phyloP scores from a whole-genome alignment of 1,284 basidiomycete genomes.

The Abortiporus biennis region DNA sequence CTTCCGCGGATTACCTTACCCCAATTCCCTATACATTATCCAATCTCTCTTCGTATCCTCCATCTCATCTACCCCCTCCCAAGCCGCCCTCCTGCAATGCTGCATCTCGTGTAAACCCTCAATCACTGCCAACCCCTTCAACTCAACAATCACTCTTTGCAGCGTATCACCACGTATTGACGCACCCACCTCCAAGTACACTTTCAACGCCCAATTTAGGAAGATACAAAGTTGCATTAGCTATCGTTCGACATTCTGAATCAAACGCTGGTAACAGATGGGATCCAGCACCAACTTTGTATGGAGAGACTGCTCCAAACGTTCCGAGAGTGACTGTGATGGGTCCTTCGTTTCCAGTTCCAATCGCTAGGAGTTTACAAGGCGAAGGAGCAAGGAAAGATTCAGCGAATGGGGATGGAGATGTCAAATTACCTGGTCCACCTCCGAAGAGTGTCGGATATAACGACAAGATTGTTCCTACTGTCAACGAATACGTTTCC shows the following conservation, averaged over 20 bases:
- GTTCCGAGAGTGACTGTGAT: conserved; percentile 50
- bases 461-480: conserved; percentile 43
- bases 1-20: conserved; percentile 56
- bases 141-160: conserved; percentile 56
- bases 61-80: conserved; percentile 58
- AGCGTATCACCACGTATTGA: conserved; percentile 70
- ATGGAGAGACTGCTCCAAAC: conserved; percentile 46
- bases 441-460: conserved; percentile 47
- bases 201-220: conserved; percentile 44
- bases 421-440: conserved; percentile 44
- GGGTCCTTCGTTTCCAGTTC: conserved; percentile 48
- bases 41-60: conserved; percentile 48
- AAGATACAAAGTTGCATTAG: conserved; percentile 65
- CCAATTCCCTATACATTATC: conserved; percentile 67
- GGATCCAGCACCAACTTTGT: conserved; percentile 62
- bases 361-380: conserved; percentile 16
- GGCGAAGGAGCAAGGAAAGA: conserved; percentile 17
- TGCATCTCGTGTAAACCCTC: conserved; percentile 2
- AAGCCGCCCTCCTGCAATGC: conserved; percentile 22
- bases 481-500: conserved; percentile 46
- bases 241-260: conserved; percentile 45
- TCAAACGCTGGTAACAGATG: conserved; percentile 54
- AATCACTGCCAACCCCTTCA: conserved; percentile 34
- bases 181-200: conserved; percentile 44
- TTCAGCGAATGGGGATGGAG: conserved; percentile 32